Conservation (phyloP, 352 stramenopile species). For the Phytophthora hibernalis region DNA sequence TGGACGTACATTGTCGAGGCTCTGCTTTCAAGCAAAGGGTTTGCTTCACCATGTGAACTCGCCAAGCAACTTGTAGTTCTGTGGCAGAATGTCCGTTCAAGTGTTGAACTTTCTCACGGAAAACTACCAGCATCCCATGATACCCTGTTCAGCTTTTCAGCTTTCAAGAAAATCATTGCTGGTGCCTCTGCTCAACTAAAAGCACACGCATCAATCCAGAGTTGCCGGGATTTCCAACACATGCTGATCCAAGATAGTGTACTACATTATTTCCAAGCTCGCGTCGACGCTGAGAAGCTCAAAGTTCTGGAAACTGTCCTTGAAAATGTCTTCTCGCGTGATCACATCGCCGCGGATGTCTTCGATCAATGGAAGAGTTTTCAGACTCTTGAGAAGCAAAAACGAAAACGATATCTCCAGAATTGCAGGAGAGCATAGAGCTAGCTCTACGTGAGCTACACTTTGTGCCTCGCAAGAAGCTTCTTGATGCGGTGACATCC, state of each 20-base stretch:
- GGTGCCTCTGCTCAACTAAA: constrained; percentile 3
- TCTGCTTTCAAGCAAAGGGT: constrained; percentile 39
- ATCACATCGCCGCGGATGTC: not conserved
- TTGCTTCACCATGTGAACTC: constrained; percentile 15
- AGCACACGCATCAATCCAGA: not conserved
- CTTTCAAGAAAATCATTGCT: constrained; percentile 18
- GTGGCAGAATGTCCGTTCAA: constrained; percentile 28
- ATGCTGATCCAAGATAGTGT: constrained; percentile 11
- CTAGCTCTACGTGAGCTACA: constrained; percentile 16
- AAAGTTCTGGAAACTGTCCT: constrained; percentile 8
- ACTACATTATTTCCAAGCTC: constrained; percentile 24
- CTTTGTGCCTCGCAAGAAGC: constrained; percentile 34
- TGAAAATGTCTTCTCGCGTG: not conserved
- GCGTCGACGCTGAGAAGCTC: constrained; percentile 19
- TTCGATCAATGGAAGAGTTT: not conserved
- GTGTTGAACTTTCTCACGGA: not conserved
- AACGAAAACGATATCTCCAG: not conserved
- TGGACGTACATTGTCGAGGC: constrained; percentile 41
- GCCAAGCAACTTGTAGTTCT: constrained; percentile 34
- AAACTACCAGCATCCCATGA: not conserved
- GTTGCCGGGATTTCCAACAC: not conserved
- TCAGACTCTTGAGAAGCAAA: not conserved
- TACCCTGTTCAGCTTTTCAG: constrained; percentile 22
- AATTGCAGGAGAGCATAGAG: not conserved
- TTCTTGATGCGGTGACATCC: constrained; percentile 20